These are phyloP conservation scores for Podaxis sp. DNA, from an alignment of 768 basidiomycete species.

Conservation along the genomic window DNA sequence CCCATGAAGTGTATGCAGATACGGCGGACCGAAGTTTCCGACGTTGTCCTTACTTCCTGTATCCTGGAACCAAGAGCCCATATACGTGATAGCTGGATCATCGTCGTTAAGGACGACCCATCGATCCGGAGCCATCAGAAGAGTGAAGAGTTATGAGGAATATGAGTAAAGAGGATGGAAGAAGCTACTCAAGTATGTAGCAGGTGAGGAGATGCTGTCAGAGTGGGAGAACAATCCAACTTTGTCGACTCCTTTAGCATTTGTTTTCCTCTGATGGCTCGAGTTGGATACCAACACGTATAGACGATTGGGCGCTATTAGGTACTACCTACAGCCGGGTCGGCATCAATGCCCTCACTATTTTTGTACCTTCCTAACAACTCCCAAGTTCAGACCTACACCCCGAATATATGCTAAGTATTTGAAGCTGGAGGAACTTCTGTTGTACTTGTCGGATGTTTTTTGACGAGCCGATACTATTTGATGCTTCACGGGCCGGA, in stretches of 20 bases:
- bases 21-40: constrained; percentile 34
- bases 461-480: not conserved
- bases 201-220: not conserved
- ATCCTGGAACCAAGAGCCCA: constrained; percentile 30
- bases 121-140: constrained; percentile 16
- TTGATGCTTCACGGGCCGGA: not conserved
- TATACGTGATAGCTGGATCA: constrained; percentile 29
- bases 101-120: constrained; percentile 36
- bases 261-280: too few relatives aligned
- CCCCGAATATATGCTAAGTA: not conserved
- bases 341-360: not conserved
- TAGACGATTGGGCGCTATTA: too few relatives aligned
- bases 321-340: too few relatives aligned
- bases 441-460: not conserved
- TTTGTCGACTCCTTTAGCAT: too few relatives aligned
- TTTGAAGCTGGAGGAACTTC: not conserved
- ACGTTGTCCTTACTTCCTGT: constrained; percentile 24
- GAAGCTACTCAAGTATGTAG: not conserved
- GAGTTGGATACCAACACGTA: too few relatives aligned
- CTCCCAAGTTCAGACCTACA: not conserved
- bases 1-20: constrained; percentile 29
- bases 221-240: too few relatives aligned
- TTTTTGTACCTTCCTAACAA: not conserved
- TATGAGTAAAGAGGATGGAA: not conserved
- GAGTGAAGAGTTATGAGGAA: not conserved